Evolutionary conservation across 768 basidiomycete species (phyloP), one percentile per base, ranked within the genome.

Genomic region (Lyophyllum shimeji): DNA sequence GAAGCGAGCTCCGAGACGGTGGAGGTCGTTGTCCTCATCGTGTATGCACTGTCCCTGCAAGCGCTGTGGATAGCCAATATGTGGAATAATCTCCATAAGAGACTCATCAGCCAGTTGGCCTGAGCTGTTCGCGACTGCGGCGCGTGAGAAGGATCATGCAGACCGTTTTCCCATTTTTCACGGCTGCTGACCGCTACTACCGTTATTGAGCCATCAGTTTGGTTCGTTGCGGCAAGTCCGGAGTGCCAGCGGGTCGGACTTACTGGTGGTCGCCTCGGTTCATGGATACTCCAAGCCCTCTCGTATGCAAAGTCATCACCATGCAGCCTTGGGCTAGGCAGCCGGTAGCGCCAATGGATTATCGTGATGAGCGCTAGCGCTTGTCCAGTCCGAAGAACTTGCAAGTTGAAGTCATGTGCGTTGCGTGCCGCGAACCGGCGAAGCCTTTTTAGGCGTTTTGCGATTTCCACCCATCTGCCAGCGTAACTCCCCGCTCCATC

Each of bases 161-260:
- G 20, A 53, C 58, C 49, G 45, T 46, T 52, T 61, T 65, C 55
- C 66, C 68, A 65, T 58, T 60, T 67, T 67, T 57, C 61, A 58
- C 68, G 69, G 68, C 60, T 61, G 63, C 63, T 67, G 65, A 67
- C 64, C 50, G 23, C 20, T 17, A 6, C 8, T 11, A 13, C 15
- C 24, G 9, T 23, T 15, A 17, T 44, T 48, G 55, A 51, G 23
- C 55, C 52, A 56, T 62, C 59, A 58, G 53, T 43, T 59, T 62
- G 55, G 50, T 51, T 60, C 58, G 56, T 13, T 43, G 53, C 53
- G 58, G 61, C 51, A 40, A 55, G 43, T n/a, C 56, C 58, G 60
- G 60, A 58, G 18, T 43, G 24, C 50, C 23, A 34, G 55, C 46
- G 56, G 47, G 18, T 47, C 58, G 56, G 58, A 56, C 43, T 60